Percentiles rank a stretch among this genome's conserved stretches.
phyloP scores from a whole-genome alignment of 2,329 filamentous ascomycete genomes.

The Pseudogymnoascus sp. region DNA sequence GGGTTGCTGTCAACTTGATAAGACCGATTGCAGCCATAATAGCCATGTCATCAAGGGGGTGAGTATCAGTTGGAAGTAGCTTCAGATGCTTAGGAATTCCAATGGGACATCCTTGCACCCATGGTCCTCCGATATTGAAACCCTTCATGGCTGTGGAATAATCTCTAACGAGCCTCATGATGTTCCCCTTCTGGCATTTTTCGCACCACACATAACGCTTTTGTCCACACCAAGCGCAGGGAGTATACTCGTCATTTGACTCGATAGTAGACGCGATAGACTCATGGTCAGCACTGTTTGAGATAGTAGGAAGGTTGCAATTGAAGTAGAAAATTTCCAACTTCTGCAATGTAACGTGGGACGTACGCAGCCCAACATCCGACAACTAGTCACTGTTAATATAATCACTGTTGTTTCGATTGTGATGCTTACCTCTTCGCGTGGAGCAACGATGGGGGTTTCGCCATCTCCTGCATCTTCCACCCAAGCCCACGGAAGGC shows the following conservation, averaged over 20 bases:
- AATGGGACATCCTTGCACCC: not conserved
- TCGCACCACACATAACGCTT: constrained; percentile 4
- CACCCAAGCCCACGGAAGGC: not conserved
- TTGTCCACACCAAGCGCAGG: not conserved
- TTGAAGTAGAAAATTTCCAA: constrained; percentile 8
- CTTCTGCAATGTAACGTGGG: constrained; percentile 5
- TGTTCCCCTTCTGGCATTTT: not conserved
- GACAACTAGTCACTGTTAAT: not conserved
- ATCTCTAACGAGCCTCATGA: constrained; percentile 2
- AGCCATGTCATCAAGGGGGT: constrained; percentile 28
- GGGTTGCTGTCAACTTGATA: constrained; percentile 22
- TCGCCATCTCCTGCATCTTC: not conserved
- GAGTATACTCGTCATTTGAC: not conserved
- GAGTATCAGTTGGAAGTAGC: constrained; percentile 26
- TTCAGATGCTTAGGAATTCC: not conserved
- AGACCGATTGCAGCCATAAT: constrained; percentile 26
- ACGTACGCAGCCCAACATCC: not conserved
- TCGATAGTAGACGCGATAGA: not conserved
- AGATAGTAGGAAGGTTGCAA: not conserved
- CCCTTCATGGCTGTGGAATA: constrained; percentile 4
- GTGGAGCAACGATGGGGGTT: not conserved
- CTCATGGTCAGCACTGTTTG: not conserved
- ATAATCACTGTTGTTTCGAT: not conserved
- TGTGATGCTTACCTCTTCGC: not conserved
- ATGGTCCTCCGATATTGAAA: constrained; percentile 1